Evolutionary conservation across 371 early-diverging fungal species (phyloP).

Genomic region (Batkoa obscura): DNA sequence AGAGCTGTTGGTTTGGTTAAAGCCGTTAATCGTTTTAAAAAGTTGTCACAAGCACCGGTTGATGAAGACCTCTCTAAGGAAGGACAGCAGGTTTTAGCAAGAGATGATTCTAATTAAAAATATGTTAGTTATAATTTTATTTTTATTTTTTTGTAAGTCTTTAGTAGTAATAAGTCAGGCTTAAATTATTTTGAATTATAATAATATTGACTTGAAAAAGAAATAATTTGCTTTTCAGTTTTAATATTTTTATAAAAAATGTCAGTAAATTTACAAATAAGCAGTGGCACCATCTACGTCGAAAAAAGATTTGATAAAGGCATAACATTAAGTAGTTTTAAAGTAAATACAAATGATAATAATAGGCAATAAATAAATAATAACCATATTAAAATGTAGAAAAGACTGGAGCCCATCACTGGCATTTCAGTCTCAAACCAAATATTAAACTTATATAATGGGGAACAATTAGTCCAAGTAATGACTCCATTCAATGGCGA

Average conservation of each 20-base stretch:
- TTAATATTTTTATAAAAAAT: too few relatives aligned
- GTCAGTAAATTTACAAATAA: too few relatives aligned
- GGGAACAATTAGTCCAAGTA: constrained; percentile 30
- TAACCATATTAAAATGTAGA: constrained; percentile 19
- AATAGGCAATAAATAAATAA: not conserved
- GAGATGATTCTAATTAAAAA: too few relatives aligned
- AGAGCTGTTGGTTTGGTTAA: constrained; percentile 34
- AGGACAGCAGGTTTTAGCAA: constrained; percentile 3
- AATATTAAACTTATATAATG: constrained; percentile 34
- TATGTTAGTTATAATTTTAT: too few relatives aligned
- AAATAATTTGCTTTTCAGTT: too few relatives aligned
- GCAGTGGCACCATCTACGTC: too few relatives aligned
- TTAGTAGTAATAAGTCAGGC: too few relatives aligned
- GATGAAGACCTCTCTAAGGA: constrained; percentile 3
- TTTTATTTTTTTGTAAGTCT: too few relatives aligned
- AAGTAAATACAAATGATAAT: not conserved
- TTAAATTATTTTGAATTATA: too few relatives aligned
- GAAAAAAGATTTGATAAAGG: constrained; percentile 6
- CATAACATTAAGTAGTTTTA: not conserved
- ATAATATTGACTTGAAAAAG: too few relatives aligned
- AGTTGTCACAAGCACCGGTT: not conserved
- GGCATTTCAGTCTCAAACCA: constrained; percentile 62
- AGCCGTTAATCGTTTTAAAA: constrained; percentile 12
- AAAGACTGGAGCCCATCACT: constrained; percentile 76
- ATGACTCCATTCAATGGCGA: constrained; percentile 13